These are phyloP conservation scores for Penicillium longicatenatum DNA, from an alignment of 495 filamentous ascomycete genomes.

Conservation along the genomic window DNA sequence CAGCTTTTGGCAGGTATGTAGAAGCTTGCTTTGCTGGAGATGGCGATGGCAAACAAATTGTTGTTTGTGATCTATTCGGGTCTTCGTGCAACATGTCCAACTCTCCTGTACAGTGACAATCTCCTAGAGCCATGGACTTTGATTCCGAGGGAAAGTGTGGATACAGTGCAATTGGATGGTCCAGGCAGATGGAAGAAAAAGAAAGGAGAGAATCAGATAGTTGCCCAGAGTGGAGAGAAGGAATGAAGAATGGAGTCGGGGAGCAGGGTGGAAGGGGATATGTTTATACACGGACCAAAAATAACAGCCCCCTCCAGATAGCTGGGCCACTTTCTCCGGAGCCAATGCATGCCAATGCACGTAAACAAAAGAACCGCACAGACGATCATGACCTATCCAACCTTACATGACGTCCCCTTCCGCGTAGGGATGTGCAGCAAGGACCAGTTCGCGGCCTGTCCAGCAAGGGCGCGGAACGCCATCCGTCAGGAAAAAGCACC, in stretches of 20 bases:
- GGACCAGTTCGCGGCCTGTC: constrained; percentile 34
- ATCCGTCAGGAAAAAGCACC: constrained; percentile 13
- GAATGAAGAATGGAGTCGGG: constrained; percentile 19
- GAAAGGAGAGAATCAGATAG: constrained; percentile 11
- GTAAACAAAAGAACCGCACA: constrained; percentile 50
- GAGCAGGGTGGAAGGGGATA: constrained; percentile 37
- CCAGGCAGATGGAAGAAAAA: constrained; percentile 2
- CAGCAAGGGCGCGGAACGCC: constrained; percentile 40
- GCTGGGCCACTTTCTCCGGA: constrained; percentile 19
- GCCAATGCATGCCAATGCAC: constrained; percentile 48
- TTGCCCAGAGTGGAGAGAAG: constrained; percentile 16
- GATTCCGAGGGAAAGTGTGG: constrained; percentile 20
- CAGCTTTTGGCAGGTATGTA: constrained; percentile 37
- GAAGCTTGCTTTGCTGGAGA: constrained; percentile 39
- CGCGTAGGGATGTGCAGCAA: constrained; percentile 47
- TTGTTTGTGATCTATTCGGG: constrained; percentile 40
- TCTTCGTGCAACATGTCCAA: constrained; percentile 36
- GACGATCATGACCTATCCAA: constrained; percentile 45
- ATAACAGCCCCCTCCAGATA: constrained; percentile 17
- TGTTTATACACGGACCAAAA: constrained; percentile 46
- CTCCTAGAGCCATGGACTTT: constrained; percentile 49
- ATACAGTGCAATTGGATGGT: constrained; percentile 7
- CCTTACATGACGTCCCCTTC: constrained; percentile 49
- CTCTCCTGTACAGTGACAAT: constrained; percentile 35
- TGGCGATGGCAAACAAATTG: constrained; percentile 35